These are phyloP conservation scores for Periglandula ipomoeae DNA, from an alignment of 2,329 filamentous ascomycete genomes.

Conservation along the genomic window DNA sequence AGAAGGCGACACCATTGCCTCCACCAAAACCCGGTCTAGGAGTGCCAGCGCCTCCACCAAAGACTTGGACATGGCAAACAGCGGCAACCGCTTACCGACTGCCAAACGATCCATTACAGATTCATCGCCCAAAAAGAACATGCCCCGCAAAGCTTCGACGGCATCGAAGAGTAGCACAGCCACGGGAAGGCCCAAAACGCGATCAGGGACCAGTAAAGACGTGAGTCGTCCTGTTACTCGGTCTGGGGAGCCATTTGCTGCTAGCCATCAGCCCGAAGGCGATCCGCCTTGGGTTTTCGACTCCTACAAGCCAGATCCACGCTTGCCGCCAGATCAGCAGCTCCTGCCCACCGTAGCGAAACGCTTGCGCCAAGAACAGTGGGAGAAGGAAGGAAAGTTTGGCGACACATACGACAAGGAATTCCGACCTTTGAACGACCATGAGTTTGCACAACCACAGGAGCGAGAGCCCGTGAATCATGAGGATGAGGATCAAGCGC, in stretches of 20 bases:
- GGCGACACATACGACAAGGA: slow-evolving; percentile 80
- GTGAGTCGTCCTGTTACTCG: slow-evolving; percentile 50
- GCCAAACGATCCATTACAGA: slow-evolving; percentile 38
- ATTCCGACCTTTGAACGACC: slow-evolving; percentile 72
- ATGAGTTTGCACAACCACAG: slow-evolving; percentile 40
- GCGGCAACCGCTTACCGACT: slow-evolving; percentile 14
- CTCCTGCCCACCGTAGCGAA: slow-evolving; percentile 90
- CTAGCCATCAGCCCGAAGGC: slow-evolving; percentile 69
- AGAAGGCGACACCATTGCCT: slow-evolving; percentile 50
- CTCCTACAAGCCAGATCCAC: slow-evolving; percentile 92
- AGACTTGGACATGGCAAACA: slow-evolving; percentile 13
- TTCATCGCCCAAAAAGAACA: slow-evolving; percentile 44
- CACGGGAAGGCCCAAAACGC: slow-evolving; percentile 51
- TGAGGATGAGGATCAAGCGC: slow-evolving; percentile 20
- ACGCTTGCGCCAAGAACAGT: slow-evolving; percentile 85
- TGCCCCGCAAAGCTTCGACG: slow-evolving; percentile 35
- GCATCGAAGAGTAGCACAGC: slow-evolving; percentile 31
- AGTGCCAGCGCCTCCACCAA: slow-evolving; percentile 55
- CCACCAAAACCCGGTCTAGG: slow-evolving; percentile 56
- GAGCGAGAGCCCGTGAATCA: slow-evolving; percentile 20
- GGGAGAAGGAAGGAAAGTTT: slow-evolving; percentile 85
- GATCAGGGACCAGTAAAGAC: slow-evolving; percentile 45
- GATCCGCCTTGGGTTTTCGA: slow-evolving; percentile 93
- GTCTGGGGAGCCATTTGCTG: slow-evolving; percentile 43
- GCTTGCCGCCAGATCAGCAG: slow-evolving; percentile 89